These are phyloP conservation scores for Candida patagonica DNA, from an alignment of 805 yeast species.

Conservation along the genomic window DNA sequence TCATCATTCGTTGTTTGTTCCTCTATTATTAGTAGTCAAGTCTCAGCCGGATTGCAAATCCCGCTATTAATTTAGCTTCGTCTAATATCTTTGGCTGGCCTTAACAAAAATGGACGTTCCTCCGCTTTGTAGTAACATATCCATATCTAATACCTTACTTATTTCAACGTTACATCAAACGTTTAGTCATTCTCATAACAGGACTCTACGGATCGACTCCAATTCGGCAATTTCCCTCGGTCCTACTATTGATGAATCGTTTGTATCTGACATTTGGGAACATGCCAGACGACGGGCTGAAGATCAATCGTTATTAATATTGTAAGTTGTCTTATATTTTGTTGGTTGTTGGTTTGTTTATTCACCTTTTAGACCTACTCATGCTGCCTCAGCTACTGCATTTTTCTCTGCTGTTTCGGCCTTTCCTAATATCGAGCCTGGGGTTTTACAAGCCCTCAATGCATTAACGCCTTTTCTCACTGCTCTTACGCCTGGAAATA, in stretches of 20 bases:
- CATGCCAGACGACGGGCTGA: conserved; percentile 33
- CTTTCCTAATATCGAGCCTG: conserved; percentile 29
- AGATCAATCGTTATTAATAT: conserved; percentile 30
- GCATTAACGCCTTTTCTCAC: conserved; percentile 32
- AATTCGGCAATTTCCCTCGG: conserved; percentile 25
- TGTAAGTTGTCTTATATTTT: conserved; percentile 10
- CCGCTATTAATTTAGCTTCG: not conserved
- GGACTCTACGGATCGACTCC: conserved; percentile 24
- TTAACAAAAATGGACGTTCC: conserved; percentile 22
- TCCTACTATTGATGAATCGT: conserved; percentile 25
- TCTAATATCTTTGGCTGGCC: not conserved
- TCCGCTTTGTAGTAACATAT: conserved; percentile 24
- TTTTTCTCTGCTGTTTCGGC: conserved; percentile 23
- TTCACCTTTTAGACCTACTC: conserved; percentile 18
- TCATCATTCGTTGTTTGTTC: too few species aligned
- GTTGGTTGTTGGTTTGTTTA: not conserved
- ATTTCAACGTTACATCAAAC: conserved; percentile 28
- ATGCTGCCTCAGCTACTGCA: conserved; percentile 25
- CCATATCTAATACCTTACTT: conserved; percentile 26
- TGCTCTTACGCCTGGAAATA: conserved; percentile 28
- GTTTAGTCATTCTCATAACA: conserved; percentile 19
- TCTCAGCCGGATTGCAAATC: too few species aligned
- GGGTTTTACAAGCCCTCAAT: conserved; percentile 27
- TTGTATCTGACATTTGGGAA: conserved; percentile 29
- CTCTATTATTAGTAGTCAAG: too few species aligned